A percentile compares a stretch with the other conserved stretches of the same genome.
phyloP scores from a whole-genome alignment of 352 stramenopile species.

The Plasmopara halstedii region DNA sequence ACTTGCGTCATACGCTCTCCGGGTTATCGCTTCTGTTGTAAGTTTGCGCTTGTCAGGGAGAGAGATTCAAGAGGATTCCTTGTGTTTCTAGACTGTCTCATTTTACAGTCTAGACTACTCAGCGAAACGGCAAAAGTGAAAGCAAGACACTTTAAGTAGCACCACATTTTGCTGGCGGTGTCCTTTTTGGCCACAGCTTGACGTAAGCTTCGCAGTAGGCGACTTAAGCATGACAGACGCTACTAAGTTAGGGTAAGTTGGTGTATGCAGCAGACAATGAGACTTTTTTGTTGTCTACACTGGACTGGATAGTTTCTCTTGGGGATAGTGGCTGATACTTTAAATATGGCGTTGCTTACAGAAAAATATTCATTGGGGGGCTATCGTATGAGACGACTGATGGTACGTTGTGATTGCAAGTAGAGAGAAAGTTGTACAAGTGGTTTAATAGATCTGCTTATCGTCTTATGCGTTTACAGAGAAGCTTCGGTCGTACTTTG shows the following conservation, averaged over 20 bases:
- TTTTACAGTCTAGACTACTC: constrained; percentile 1
- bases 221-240: constrained; percentile 34
- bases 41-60: neutral
- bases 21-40: neutral
- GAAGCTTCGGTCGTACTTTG: constrained; percentile 87
- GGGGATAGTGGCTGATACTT: neutral
- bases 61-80: constrained; percentile 13
- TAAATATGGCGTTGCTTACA: constrained; percentile 18
- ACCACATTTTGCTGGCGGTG: neutral
- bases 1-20: neutral
- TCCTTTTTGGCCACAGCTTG: constrained; percentile 6
- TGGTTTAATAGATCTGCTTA: constrained; percentile 1
- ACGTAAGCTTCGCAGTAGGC: constrained; percentile 19
- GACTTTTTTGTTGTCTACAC: neutral
- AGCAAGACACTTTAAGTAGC: neutral
- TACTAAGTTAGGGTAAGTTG: constrained; percentile 36
- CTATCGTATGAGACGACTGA: constrained; percentile 88
- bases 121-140: no score
- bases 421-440: neutral
- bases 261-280: neutral
- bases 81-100: constrained; percentile 8
- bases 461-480: constrained; percentile 31
- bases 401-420: constrained; percentile 26
- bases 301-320: neutral
- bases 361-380: constrained; percentile 89